Conservation (phyloP, 129 eudicot species). For the Solidago caesia region DNA sequence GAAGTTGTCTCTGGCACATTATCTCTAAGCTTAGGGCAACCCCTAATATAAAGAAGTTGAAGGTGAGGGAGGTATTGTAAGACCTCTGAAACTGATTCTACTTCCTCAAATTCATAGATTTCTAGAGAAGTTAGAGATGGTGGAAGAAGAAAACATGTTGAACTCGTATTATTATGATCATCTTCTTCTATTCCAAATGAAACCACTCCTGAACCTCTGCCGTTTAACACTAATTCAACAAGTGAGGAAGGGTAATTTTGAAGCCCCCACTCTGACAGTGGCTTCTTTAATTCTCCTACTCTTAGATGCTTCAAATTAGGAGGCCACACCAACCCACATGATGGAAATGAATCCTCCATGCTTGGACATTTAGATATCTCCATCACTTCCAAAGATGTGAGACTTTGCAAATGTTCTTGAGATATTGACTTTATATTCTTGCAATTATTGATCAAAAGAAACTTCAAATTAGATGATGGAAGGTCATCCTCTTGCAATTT, state of each 20-base stretch:
- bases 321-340: neutral
- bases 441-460: rapidly evolving
- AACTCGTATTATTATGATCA: neutral
- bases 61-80: neutral
- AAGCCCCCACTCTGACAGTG: neutral
- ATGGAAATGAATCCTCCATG: neutral
- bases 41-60: neutral
- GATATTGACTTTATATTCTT: neutral
- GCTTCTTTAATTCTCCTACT: neutral
- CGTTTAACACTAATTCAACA: neutral
- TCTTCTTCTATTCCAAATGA: neutral
- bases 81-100: neutral
- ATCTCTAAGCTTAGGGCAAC: neutral
- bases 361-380: neutral
- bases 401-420: neutral
- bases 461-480: neutral
- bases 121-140: neutral
- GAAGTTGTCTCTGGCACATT: neutral
- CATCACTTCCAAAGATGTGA: neutral
- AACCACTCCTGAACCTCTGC: neutral
- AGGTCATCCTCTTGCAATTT: neutral
- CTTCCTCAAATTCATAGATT: neutral
- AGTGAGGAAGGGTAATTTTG: neutral
- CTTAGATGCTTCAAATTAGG: neutral
- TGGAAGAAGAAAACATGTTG: neutral